These are phyloP conservation scores for Cucumis melo DNA, from an alignment of 306 rosid genomes.

Conservation along the genomic window DNA sequence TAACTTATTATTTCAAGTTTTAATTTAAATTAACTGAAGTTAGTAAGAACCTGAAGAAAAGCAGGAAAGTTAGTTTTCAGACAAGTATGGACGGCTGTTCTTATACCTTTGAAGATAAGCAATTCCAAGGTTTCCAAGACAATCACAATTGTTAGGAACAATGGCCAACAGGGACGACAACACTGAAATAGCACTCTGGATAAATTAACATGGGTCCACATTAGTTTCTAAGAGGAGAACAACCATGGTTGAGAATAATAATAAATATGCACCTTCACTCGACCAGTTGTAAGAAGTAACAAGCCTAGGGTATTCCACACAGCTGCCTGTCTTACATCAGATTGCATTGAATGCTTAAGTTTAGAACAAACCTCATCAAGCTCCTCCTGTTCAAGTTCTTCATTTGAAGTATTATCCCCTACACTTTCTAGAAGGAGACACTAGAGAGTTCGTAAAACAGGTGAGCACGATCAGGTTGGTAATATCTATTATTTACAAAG, in stretches of 20 bases:
- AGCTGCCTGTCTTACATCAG: conserved; percentile 82
- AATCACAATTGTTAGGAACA: conserved; percentile 66
- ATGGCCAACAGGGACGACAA: conserved; percentile 66
- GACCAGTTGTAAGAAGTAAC: conserved; percentile 74
- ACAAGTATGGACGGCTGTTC: neutral
- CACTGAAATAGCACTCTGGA: conserved; percentile 72
- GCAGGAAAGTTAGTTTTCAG: neutral
- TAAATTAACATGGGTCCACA: conserved; percentile 11
- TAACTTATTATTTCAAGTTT: neutral
- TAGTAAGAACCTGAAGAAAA: neutral
- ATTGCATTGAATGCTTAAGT: conserved; percentile 54
- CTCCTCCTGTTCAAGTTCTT: conserved; percentile 78
- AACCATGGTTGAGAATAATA: conserved; percentile 6
- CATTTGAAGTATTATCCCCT: conserved; percentile 51
- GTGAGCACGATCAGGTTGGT: conserved; percentile 17
- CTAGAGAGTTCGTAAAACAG: conserved; percentile 37
- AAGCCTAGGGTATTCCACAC: conserved; percentile 89
- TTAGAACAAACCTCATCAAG: conserved; percentile 67
- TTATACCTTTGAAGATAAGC: conserved; percentile 73
- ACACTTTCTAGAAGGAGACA: conserved; percentile 74
- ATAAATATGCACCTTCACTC: conserved; percentile 45
- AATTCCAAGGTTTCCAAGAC: conserved; percentile 88
- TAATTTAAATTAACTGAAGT: neutral
- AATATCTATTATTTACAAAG: conserved; percentile 3
- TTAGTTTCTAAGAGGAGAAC: conserved; percentile 12